These are phyloP conservation scores for Chaetothyriales sp. DNA, from an alignment of 2,329 filamentous ascomycete genomes.

Conservation along the genomic window DNA sequence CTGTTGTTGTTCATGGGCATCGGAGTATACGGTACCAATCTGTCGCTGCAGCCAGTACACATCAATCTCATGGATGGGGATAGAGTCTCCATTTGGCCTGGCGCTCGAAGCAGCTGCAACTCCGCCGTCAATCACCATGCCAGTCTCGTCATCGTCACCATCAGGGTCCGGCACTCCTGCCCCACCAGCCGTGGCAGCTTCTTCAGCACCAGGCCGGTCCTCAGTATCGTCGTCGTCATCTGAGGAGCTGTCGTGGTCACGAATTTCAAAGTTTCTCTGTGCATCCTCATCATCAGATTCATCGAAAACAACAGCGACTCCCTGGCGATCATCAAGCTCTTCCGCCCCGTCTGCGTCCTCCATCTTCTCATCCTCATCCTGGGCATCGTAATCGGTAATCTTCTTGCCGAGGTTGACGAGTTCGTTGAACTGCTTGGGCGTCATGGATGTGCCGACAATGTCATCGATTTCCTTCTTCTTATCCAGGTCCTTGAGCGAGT, in stretches of 20 bases:
- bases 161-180: slow-evolving; percentile 29
- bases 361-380: slow-evolving; percentile 87
- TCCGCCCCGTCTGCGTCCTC: slow-evolving; percentile 51
- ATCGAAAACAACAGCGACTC: slow-evolving; percentile 94
- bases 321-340: slow-evolving; percentile 85
- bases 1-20: slow-evolving; percentile 83
- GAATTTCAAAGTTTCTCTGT: slow-evolving; percentile 69
- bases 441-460: slow-evolving; percentile 67
- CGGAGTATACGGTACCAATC: slow-evolving; percentile 73
- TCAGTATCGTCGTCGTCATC: slow-evolving; percentile 53
- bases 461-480: slow-evolving; percentile 98
- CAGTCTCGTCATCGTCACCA: slow-evolving; percentile 37
- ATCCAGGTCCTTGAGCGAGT: slow-evolving; percentile 89
- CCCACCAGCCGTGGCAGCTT: slow-evolving; percentile 33
- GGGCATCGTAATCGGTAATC: slow-evolving; percentile 93
- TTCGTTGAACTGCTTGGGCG: slow-evolving; percentile 88
- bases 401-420: slow-evolving; percentile 94
- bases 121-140: slow-evolving; percentile 66
- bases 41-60: slow-evolving; percentile 94
- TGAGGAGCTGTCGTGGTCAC: slow-evolving; percentile 62
- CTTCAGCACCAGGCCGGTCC: slow-evolving; percentile 39
- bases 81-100: slow-evolving; percentile 39
- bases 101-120: slow-evolving; percentile 31
- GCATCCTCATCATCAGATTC: slow-evolving; percentile 79
- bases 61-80: slow-evolving; percentile 81